Evolutionary conservation across 768 basidiomycete species (phyloP).

Genomic region (Rhodotorula kratochvilovae): DNA sequence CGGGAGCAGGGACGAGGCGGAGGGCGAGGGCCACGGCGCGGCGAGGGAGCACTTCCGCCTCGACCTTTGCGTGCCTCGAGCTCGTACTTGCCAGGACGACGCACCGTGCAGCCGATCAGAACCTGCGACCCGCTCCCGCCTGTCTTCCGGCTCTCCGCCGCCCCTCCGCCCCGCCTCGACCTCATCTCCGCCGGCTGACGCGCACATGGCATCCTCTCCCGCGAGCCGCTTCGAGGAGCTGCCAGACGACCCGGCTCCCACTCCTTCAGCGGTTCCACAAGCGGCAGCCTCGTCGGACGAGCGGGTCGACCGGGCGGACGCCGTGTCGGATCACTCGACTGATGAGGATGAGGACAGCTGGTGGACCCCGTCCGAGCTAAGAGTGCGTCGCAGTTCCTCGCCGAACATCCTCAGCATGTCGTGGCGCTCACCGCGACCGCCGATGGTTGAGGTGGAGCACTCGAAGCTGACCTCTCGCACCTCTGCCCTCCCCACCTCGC

Average conservation of each 20-base stretch:
- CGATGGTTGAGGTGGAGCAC: too few species aligned
- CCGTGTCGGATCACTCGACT: background rate
- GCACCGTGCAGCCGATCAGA: too few species aligned
- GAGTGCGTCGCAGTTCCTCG: background rate
- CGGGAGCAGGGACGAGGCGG: too few species aligned
- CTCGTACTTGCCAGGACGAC: too few species aligned
- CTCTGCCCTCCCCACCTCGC: background rate
- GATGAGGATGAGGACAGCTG: background rate
- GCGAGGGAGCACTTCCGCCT: too few species aligned
- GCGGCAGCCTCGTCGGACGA: background rate
- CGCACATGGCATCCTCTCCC: background rate
- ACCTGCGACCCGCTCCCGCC: too few species aligned
- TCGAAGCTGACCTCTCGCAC: too few species aligned
- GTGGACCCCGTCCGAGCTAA: slow-evolving; percentile 8
- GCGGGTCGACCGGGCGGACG: background rate
- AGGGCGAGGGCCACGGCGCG: too few species aligned
- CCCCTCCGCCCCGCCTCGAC: background rate
- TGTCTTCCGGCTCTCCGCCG: background rate
- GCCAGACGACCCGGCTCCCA: background rate
- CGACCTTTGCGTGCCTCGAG: too few species aligned
- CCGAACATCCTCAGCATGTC: background rate
- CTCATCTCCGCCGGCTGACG: background rate
- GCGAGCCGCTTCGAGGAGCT: slow-evolving; percentile 14
- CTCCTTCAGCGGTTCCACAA: background rate
- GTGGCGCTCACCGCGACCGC: too few species aligned